Evolutionary conservation across 495 filamentous ascomycete genomes (phyloP).

Genomic region (Cercophora scortea): DNA sequence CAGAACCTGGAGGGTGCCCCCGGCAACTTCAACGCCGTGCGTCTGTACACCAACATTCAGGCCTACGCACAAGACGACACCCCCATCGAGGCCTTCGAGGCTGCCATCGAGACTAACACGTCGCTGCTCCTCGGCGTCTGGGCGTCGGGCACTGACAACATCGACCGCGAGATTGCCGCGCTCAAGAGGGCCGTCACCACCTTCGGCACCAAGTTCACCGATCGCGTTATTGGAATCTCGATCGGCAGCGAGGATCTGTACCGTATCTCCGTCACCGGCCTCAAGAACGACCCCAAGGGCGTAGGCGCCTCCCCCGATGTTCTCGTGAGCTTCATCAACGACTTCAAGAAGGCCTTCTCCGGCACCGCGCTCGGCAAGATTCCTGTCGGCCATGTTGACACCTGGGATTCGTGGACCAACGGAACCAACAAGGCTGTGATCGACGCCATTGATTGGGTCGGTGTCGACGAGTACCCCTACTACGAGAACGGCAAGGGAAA

Average conservation of each 20-base stretch:
- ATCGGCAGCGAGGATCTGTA: constrained; percentile 50
- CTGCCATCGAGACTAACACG: constrained; percentile 42
- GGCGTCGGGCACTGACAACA: constrained; percentile 40
- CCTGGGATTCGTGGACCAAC: constrained; percentile 42
- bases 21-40: constrained; percentile 39
- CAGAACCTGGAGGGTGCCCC: constrained; percentile 33
- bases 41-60: constrained; percentile 46
- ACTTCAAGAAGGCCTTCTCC: constrained; percentile 33
- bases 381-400: constrained; percentile 45
- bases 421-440: constrained; percentile 38
- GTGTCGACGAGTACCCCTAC: constrained; percentile 46
- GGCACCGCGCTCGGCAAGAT: constrained; percentile 22
- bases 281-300: constrained; percentile 30
- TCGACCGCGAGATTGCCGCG: constrained; percentile 40
- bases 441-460: constrained; percentile 41
- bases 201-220: constrained; percentile 32
- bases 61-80: constrained; percentile 38
- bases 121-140: constrained; percentile 46
- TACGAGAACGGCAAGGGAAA: constrained; percentile 39
- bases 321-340: constrained; percentile 40
- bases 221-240: constrained; percentile 43
- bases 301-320: constrained; percentile 33
- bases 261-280: constrained; percentile 35
- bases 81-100: constrained; percentile 43
- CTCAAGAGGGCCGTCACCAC: constrained; percentile 34